Conservation (phyloP, 2,329 filamentous ascomycete genomes). For the Aspergillus costaricaensis region DNA sequence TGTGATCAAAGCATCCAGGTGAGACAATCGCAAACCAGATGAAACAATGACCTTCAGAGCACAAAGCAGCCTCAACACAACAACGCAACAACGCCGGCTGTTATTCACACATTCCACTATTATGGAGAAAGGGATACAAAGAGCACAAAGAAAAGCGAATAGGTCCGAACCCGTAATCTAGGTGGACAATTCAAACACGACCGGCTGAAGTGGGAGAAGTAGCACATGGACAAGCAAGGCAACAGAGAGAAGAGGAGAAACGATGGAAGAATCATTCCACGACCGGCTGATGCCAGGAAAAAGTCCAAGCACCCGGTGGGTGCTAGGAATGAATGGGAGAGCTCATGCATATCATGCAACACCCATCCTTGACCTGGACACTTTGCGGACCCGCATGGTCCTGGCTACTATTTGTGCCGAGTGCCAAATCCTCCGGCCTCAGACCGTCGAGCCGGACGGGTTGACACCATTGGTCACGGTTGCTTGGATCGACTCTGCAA, state of each 20-base stretch:
- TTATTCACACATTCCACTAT: constrained; percentile 8
- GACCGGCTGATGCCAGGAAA: neutral
- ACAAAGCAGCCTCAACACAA: neutral
- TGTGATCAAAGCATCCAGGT: constrained; percentile 2
- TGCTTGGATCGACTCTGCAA: constrained; percentile 14
- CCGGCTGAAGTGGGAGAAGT: neutral
- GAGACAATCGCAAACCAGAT: constrained; percentile 8
- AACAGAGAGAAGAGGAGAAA: neutral
- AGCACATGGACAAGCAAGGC: neutral
- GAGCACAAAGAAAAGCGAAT: neutral
- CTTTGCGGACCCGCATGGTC: constrained; percentile 1
- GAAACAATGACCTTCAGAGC: constrained; percentile 13
- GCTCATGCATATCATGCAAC: neutral
- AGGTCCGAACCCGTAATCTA: too few species aligned
- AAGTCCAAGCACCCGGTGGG: neutral
- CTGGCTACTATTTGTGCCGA: constrained; percentile 15
- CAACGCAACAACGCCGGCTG: constrained; percentile 3
- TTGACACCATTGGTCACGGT: constrained; percentile 14
- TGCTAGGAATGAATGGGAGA: neutral
- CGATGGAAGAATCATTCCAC: neutral
- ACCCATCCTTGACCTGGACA: constrained; percentile 8
- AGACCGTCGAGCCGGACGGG: neutral
- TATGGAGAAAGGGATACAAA: neutral
- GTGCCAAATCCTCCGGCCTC: constrained; percentile 17
- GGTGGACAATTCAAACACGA: neutral